These are phyloP conservation scores for Hyphopichia buzzinii DNA, from an alignment of 1,139 yeast genomes.

Conservation along the genomic window DNA sequence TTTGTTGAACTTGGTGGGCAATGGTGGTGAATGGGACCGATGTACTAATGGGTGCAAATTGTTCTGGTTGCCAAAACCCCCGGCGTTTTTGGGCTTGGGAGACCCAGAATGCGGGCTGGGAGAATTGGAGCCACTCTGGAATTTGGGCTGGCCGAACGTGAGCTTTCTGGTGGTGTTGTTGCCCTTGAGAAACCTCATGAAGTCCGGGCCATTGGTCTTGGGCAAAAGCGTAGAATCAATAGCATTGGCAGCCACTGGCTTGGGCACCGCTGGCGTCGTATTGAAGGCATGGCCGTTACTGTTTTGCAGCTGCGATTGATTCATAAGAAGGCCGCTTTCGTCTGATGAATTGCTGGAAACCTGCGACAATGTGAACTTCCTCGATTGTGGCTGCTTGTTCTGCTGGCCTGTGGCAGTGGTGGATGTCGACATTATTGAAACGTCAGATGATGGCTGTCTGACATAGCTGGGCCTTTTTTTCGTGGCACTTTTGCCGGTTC, in stretches of 20 bases:
- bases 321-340: conserved; percentile 19
- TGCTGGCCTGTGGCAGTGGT: conserved; percentile 22
- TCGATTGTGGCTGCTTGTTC: conserved; percentile 14
- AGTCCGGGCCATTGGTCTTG: conserved; percentile 20
- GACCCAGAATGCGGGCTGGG: neutral
- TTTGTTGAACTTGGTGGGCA: conserved; percentile 22
- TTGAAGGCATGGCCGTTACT: neutral
- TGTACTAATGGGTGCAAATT: conserved; percentile 7
- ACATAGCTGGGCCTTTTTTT: conserved; percentile 33
- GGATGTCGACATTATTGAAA: conserved; percentile 34
- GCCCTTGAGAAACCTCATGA: conserved; percentile 5
- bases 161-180: neutral
- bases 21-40: conserved; percentile 38
- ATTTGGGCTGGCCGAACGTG: neutral
- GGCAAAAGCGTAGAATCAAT: conserved; percentile 10
- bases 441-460: conserved; percentile 37
- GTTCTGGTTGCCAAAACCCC: conserved; percentile 1
- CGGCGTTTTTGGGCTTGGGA: neutral
- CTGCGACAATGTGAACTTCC: conserved; percentile 30
- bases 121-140: neutral
- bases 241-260: conserved; percentile 3
- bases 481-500: conserved; percentile 6
- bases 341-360: conserved; percentile 42
- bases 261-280: conserved; percentile 3
- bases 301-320: neutral